phyloP scores from a whole-genome alignment of 345 rosid species.

The Arabis hirsuta region DNA sequence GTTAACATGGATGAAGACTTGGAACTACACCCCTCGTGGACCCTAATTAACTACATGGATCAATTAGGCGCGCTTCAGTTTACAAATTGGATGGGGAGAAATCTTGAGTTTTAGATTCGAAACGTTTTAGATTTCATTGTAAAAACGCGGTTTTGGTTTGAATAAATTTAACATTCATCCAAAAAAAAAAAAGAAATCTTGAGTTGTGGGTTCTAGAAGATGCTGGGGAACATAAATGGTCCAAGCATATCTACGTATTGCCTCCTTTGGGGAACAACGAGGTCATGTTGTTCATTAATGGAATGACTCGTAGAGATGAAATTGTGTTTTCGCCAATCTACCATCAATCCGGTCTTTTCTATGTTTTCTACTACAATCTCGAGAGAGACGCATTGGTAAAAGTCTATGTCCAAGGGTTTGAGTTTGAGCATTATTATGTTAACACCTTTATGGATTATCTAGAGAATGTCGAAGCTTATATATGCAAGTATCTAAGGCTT shows the following conservation, averaged over 20 bases:
- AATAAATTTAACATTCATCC: too few species aligned
- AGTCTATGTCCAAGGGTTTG: neutral
- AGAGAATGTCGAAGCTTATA: neutral
- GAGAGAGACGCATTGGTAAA: neutral
- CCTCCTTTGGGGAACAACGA: neutral
- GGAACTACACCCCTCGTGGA: too few species aligned
- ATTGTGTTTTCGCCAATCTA: neutral
- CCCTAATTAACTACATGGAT: neutral
- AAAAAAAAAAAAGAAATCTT: too few species aligned
- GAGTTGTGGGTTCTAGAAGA: neutral
- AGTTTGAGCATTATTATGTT: neutral
- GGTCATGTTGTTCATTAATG: neutral
- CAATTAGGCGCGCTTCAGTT: neutral
- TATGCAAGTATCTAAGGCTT: neutral
- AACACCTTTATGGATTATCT: neutral
- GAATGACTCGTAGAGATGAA: constrained; percentile 3
- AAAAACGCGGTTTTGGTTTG: too few species aligned
- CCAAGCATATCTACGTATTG: neutral
- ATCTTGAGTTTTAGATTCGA: neutral
- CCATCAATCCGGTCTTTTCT: neutral
- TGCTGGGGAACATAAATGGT: neutral
- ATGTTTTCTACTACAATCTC: neutral
- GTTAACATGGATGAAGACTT: neutral
- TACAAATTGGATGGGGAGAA: too few species aligned
- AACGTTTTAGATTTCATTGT: too few species aligned